Percentiles rank a stretch among this genome's conserved stretches.
phyloP scores from a whole-genome alignment of 371 early-diverging fungal species.

The Funneliformis caledonium region DNA sequence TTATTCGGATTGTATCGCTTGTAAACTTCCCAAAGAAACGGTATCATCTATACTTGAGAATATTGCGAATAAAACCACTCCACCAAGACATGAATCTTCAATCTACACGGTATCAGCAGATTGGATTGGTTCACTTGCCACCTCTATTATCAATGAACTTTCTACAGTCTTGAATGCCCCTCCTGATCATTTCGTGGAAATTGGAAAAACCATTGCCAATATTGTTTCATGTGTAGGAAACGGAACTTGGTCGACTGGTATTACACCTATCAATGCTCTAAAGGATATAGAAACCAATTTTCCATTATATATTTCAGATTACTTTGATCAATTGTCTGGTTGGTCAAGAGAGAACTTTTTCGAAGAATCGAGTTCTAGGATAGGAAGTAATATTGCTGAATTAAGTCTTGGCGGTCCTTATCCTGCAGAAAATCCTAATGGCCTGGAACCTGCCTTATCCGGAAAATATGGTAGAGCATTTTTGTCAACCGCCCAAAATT shows the following conservation, averaged over 20 bases:
- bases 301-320: constrained; percentile 10
- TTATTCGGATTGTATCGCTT: not conserved
- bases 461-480: not conserved
- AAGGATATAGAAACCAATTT: not conserved
- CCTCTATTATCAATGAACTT: not conserved
- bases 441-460: not conserved
- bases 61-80: not conserved
- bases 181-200: not conserved
- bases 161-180: not conserved
- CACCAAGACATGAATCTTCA: not conserved
- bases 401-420: not conserved
- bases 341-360: constrained; percentile 14
- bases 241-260: constrained; percentile 6
- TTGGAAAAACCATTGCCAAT: not conserved
- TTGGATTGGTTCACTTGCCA: not conserved
- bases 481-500: not conserved
- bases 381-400: not conserved
- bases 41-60: not conserved
- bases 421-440: not conserved
- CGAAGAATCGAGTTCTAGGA: not conserved
- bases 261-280: not conserved
- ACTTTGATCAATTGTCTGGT: constrained; percentile 12
- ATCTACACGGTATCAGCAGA: not conserved
- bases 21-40: not conserved
- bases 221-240: not conserved